Base-by-base conservation (phyloP, 306 rosid genomes). In the Prunus armeniaca region DNA sequence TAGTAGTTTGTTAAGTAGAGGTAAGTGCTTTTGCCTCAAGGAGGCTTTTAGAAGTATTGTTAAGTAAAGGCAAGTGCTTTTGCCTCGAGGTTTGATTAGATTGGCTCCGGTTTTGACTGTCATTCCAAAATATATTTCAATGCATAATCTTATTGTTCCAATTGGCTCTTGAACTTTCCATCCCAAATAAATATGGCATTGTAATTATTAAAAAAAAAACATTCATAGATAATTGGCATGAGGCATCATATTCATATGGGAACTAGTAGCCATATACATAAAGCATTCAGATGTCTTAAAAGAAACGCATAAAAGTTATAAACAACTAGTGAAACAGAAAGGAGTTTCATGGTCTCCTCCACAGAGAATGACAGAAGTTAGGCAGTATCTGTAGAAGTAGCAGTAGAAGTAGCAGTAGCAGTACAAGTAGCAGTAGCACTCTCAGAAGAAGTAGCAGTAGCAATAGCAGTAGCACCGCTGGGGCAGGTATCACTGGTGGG, bases 401-500 rank as follows among this genome's bases (percentile, higher is more conserved):
- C 34, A 32, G 34, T 4, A 32, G 6, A n/a, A n/a, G n/a, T n/a
- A n/a, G n/a, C n/a, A n/a, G 34, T 32, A 32, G 1, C 0, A 32
- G 34, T 32, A 5, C 24, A 22, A 22, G 24, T 22, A 22, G 34
- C 34, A 32, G 34, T 32, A 32, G 34, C 34, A 32, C 34, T 30
- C 5, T 30, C 34, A 30, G 34, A 30, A 30, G 34, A 4, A 73
- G 25, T 30, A 30, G 77, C 77, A 60, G 77, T 30, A 30, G 34
- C 34, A 4, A 30, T 17, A 12, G 78, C 69, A 47, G 5, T n/a
- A 30, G 71, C 57, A 67, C 82, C 82, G 80, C 34, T 6, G 6
- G 28, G 34, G 70, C 57, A 70, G 84, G 81, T 30, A 30, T 30
- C 34, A 30, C 6, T 0, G 80, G 52, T 11, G 6, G 20, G 25